phyloP scores from a whole-genome alignment of 2,329 filamentous ascomycete genomes.

The Hypoxylon sp. region DNA sequence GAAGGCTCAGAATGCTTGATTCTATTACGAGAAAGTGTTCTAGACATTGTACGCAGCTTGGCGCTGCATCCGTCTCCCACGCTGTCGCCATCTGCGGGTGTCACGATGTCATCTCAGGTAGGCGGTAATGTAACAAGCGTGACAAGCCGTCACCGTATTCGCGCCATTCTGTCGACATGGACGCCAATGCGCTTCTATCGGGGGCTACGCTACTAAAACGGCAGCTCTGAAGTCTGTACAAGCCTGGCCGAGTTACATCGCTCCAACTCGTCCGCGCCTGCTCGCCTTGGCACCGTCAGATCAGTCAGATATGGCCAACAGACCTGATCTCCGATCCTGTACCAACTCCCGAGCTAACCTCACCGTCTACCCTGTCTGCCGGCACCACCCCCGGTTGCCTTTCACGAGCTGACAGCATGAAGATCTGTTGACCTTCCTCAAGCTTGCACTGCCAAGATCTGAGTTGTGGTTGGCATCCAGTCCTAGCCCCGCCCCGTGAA shows the following conservation, averaged over 20 bases:
- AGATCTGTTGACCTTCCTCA: slow-evolving; percentile 23
- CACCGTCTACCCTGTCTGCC: slow-evolving; percentile 28
- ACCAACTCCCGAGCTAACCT: slow-evolving; percentile 31
- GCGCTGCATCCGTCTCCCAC: slow-evolving; percentile 2
- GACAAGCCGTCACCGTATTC: slow-evolving; percentile 16
- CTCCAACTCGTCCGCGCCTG: slow-evolving; percentile 20
- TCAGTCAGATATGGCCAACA: slow-evolving; percentile 34
- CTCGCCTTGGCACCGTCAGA: slow-evolving; percentile 33
- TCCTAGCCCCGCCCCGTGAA: slow-evolving; percentile 27
- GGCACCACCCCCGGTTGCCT: slow-evolving; percentile 18
- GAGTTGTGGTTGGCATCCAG: slow-evolving; percentile 29
- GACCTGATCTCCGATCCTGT: slow-evolving; percentile 32
- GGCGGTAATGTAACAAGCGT: slow-evolving; percentile 17
- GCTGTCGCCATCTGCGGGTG: slow-evolving; percentile 34
- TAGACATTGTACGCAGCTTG: slow-evolving; percentile 3
- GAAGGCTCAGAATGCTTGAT: slow-evolving; percentile 13
- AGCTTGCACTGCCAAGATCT: slow-evolving; percentile 32
- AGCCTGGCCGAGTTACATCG: slow-evolving; percentile 37
- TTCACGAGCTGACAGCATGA: slow-evolving; percentile 21
- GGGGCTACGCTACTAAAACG: slow-evolving; percentile 34
- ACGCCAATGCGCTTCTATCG: slow-evolving; percentile 32
- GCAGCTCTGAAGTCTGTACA: slow-evolving; percentile 42
- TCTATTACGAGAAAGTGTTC: slow-evolving; percentile 31
- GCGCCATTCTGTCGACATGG: slow-evolving; percentile 36
- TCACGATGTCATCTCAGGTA: slow-evolving; percentile 32